Conservation (phyloP, 768 basidiomycete genomes). For the Russula compacta region DNA sequence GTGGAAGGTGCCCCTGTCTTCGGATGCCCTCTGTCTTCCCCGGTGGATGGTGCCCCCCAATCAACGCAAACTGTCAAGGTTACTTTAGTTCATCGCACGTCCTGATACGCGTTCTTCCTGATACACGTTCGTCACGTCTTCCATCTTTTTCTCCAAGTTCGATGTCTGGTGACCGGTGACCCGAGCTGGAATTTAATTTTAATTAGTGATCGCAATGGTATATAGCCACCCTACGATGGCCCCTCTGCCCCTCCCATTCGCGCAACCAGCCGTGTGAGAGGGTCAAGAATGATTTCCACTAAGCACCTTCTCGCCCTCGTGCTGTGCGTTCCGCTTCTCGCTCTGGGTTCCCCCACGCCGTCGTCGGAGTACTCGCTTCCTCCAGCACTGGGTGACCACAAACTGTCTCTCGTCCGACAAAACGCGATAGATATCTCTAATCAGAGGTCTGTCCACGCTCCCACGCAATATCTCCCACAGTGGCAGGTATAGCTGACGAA, state of each 20-base stretch:
- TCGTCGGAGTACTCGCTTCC: background rate
- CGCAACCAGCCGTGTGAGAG: background rate
- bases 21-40: too few species aligned
- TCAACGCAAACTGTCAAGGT: too few species aligned
- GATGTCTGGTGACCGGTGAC: too few species aligned
- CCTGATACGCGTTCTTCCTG: too few species aligned
- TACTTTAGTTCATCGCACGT: too few species aligned
- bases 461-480: background rate
- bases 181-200: background rate
- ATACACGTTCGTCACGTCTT: too few species aligned
- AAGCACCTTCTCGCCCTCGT: background rate
- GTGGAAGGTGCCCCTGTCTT: too few species aligned
- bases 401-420: background rate
- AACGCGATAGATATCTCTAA: conserved; percentile 9
- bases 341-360: background rate
- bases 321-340: background rate
- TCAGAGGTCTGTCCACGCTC: conserved; percentile 2
- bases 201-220: background rate
- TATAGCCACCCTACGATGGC: background rate
- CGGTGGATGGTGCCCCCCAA: too few species aligned
- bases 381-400: background rate
- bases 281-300: background rate
- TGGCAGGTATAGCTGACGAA: background rate
- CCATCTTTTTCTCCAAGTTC: too few species aligned
- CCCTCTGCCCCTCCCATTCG: background rate